These are phyloP conservation scores for Rhipidocladum racemiflorum DNA, from an alignment of 176 grass and related monocot species.

Conservation along the genomic window DNA sequence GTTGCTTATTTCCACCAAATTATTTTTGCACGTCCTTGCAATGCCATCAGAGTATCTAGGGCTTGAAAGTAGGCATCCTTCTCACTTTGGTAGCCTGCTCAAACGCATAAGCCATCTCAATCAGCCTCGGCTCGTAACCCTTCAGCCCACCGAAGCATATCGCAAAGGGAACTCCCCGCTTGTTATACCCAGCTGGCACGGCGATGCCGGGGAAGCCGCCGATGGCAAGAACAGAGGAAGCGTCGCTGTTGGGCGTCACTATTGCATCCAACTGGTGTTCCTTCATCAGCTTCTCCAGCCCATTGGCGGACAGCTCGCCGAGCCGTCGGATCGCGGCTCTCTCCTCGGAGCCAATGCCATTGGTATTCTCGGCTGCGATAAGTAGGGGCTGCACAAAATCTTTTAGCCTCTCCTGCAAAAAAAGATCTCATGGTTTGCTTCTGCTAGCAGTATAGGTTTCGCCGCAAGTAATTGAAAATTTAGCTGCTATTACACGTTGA, in stretches of 20 bases:
- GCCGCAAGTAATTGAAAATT: neutral
- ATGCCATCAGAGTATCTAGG: neutral
- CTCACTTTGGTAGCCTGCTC: slow-evolving; percentile 51
- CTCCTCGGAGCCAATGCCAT: neutral
- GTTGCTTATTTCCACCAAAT: neutral
- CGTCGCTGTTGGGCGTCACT: neutral
- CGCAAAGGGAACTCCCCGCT: slow-evolving; percentile 38
- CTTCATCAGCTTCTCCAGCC: slow-evolving; percentile 49
- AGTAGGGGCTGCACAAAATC: slow-evolving; percentile 23
- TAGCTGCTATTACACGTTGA: neutral
- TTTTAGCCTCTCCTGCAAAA: slow-evolving; percentile 41
- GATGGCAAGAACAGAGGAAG: slow-evolving; percentile 12
- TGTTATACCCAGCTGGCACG: slow-evolving; percentile 45
- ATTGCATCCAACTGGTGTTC: slow-evolving; percentile 40
- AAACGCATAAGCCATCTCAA: slow-evolving; percentile 60
- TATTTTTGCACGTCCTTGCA: neutral
- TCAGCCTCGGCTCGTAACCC: slow-evolving; percentile 51
- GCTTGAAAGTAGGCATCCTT: slow-evolving; percentile 30
- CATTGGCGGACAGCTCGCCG: slow-evolving; percentile 8
- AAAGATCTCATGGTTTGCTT: neutral
- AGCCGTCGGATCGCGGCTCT: slow-evolving; percentile 24
- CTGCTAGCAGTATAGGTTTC: neutral
- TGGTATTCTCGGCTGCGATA: slow-evolving; percentile 27
- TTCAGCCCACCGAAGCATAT: slow-evolving; percentile 53
- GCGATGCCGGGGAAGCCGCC: slow-evolving; percentile 45